These are phyloP conservation scores for Naganishia cerealis DNA, from an alignment of 1,284 basidiomycete genomes.

Conservation along the genomic window DNA sequence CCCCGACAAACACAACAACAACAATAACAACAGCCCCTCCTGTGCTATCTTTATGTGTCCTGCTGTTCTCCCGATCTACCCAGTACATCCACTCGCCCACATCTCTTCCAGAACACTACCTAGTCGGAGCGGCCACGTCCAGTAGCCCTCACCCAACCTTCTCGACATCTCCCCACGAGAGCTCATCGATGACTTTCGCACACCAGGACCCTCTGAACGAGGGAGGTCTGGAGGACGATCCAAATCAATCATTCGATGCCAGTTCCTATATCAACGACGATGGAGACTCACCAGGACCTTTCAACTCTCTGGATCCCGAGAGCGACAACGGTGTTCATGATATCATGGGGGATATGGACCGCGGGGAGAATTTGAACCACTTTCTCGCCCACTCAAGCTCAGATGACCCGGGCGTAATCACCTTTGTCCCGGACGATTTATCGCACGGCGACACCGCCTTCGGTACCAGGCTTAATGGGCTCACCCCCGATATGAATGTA, in stretches of 20 bases:
- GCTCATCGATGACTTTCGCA: slow-evolving; percentile 14
- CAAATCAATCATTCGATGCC: slow-evolving; percentile 23
- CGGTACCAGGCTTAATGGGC: background rate
- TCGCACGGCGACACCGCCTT: background rate
- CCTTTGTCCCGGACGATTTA: slow-evolving; percentile 16
- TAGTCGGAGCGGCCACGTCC: no score
- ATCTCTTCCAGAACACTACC: background rate
- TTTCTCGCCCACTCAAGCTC: slow-evolving; percentile 11
- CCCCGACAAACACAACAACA: slow-evolving; percentile 1
- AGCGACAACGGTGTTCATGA: slow-evolving; percentile 16
- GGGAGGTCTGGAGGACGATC: slow-evolving; percentile 14
- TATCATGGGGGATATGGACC: slow-evolving; percentile 12
- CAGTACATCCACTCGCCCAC: background rate
- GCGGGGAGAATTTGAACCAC: background rate
- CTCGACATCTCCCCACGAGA: background rate
- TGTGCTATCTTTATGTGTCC: background rate
- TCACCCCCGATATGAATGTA: slow-evolving; percentile 1
- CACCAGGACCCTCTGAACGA: slow-evolving; percentile 12
- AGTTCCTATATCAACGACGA: slow-evolving; percentile 29
- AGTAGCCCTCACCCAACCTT: no score
- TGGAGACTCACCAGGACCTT: slow-evolving; percentile 25
- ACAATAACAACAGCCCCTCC: slow-evolving; percentile 8
- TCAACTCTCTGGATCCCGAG: slow-evolving; percentile 5
- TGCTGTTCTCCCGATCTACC: background rate
- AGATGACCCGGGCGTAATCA: slow-evolving; percentile 11